Evolutionary conservation across 805 yeast genomes (phyloP), one percentile per base, ranked within the genome.

Genomic region (Ogataea chonburiensis): DNA sequence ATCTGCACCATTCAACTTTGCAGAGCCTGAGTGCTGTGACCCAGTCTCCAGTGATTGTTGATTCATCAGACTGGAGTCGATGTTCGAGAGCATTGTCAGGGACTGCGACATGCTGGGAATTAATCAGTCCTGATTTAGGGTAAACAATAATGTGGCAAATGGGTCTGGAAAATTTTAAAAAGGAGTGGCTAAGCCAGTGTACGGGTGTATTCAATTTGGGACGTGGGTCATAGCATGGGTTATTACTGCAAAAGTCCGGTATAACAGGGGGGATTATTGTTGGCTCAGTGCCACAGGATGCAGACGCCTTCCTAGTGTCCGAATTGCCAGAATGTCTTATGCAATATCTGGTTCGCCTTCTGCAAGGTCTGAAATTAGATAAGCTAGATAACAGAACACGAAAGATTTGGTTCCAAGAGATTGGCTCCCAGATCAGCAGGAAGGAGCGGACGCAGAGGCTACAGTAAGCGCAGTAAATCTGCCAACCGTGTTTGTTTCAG

Each of bases 21-120:
- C n/a, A 4, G 36, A 25, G 12, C 22, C 31, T 6, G 37, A 20
- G 27, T 38, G 31, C 24, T 25, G 38, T 5, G 32, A 21, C 10
- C 28, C 21, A 2, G 37, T 24, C 13, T 38, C 46, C 4, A 34
- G 41, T 7, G 45, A 17, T 34, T 42, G 50, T 24, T 45, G 50
- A 21, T 40, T 42, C 47, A 42, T 45, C 31, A 45, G 28, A 14
- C 45, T 38, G 21, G 50, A 42, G 38, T 42, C 46, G 30, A 45
- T 42, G 28, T 42, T 45, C 28, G 50, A 42, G 13, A 45, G 36
- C 49, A 45, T 41, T 21, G 46, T 41, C 24, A 41, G 37, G 18
- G 48, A 40, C 28, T 41, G 49, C 20, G 49, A 41, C 44, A 43
- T 43, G 31, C 5, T 28, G 25, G 7, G 18, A 5, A 17, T 13